phyloP scores from a whole-genome alignment of 208 protist genomes.

The Crithidia fasciculata region DNA sequence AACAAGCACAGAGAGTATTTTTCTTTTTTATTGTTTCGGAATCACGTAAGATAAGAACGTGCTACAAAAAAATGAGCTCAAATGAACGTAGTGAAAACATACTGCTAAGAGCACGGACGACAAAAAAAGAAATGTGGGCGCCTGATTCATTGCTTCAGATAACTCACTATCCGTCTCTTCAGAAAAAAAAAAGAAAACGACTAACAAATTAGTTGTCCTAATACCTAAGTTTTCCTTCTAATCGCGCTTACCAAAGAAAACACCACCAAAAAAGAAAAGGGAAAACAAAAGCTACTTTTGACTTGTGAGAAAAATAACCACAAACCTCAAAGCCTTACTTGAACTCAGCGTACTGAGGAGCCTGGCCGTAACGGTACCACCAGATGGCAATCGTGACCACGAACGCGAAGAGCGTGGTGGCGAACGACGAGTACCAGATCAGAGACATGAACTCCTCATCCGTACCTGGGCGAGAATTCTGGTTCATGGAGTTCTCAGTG shows the following conservation, averaged over 20 bases:
- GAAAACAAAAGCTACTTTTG: conserved; percentile 12
- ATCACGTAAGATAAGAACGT: conserved; percentile 14
- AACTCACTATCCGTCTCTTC: neutral
- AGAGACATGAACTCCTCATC: conserved; percentile 92
- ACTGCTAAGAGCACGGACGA: conserved; percentile 10
- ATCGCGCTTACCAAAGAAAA: conserved; percentile 7
- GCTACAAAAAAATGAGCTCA: conserved; percentile 27
- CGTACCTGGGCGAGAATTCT: conserved; percentile 85
- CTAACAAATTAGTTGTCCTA: conserved; percentile 23
- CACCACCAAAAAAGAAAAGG: conserved; percentile 12
- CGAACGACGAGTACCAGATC: conserved; percentile 83
- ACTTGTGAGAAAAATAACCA: neutral
- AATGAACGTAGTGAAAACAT: conserved; percentile 14
- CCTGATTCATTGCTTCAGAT: neutral
- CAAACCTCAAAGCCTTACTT: conserved; percentile 51
- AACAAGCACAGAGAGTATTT: too few species aligned
- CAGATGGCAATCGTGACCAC: conserved; percentile 61
- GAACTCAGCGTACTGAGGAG: conserved; percentile 79
- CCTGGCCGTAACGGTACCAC: conserved; percentile 91
- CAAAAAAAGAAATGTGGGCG: neutral
- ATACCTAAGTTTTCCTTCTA: conserved; percentile 22
- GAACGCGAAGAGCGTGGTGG: conserved; percentile 74
- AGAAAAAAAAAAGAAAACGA: conserved; percentile 8
- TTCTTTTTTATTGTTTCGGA: conserved; percentile 7
- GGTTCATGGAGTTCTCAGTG: conserved; percentile 71